A percentile compares a stretch with the other conserved stretches of the same genome.
These are phyloP conservation scores for Neurospora sp. DNA, from an alignment of 2,329 filamentous ascomycete genomes.

Conservation along the genomic window DNA sequence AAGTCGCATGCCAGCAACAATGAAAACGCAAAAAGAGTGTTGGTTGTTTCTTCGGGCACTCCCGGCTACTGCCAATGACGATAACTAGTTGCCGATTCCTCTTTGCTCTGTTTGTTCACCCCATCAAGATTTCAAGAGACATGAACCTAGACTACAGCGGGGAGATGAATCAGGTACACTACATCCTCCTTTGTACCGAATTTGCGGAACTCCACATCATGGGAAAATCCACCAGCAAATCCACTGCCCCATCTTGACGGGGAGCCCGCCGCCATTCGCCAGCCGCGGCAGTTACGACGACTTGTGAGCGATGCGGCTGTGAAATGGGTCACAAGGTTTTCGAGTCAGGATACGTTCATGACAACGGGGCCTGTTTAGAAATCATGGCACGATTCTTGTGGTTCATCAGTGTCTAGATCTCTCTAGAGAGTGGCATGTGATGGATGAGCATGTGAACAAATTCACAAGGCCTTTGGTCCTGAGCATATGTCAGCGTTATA, in stretches of 20 bases:
- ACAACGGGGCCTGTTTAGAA: neutral
- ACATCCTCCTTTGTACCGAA: neutral
- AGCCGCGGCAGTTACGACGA: neutral
- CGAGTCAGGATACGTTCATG: neutral
- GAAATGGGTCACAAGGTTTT: neutral
- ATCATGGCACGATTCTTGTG: neutral
- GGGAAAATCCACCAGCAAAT: neutral
- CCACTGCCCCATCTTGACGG: neutral
- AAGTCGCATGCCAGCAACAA: neutral
- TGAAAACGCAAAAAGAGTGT: neutral
- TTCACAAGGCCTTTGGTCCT: neutral
- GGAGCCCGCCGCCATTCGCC: neutral
- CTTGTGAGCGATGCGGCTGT: neutral
- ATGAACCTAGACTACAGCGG: too few species aligned
- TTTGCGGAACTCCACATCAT: neutral
- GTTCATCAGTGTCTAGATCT: neutral
- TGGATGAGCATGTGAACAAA: neutral
- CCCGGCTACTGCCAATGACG: neutral
- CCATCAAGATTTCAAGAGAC: neutral
- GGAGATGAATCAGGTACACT: neutral
- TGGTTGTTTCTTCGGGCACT: neutral
- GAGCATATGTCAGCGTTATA: neutral
- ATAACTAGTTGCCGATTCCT: neutral
- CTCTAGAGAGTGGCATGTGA: neutral
- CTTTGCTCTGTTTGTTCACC: neutral